phyloP scores from a whole-genome alignment of 2,329 filamentous ascomycete species.

The Fusarium verrucosum region DNA sequence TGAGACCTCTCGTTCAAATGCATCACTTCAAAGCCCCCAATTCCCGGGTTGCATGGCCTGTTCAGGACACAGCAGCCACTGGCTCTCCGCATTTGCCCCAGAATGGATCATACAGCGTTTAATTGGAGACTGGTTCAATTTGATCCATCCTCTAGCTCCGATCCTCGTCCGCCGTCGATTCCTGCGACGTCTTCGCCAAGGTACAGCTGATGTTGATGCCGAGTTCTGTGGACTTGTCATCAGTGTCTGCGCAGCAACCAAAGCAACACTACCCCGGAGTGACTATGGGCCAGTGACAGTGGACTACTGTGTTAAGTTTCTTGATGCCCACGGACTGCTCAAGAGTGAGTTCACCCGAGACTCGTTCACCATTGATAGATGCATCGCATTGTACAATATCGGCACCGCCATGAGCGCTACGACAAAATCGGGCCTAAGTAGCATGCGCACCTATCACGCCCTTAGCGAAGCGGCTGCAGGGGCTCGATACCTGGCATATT shows the following conservation, averaged over 20 bases:
- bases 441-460: slow-evolving; percentile 36
- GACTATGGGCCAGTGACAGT: slow-evolving; percentile 45
- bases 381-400: slow-evolving; percentile 51
- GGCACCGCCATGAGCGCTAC: slow-evolving; percentile 39
- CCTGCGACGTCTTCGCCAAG: slow-evolving; percentile 41
- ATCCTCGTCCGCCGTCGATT: slow-evolving; percentile 47
- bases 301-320: slow-evolving; percentile 43
- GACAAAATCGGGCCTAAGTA: slow-evolving; percentile 9
- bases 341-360: slow-evolving; percentile 21
- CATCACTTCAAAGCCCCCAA: slow-evolving; percentile 11
- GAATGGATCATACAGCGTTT: slow-evolving; percentile 29
- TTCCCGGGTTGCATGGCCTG: neutral
- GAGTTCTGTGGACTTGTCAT: slow-evolving; percentile 49
- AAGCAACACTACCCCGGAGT: slow-evolving; percentile 45
- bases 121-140: slow-evolving; percentile 50
- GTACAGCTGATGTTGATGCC: slow-evolving; percentile 40
- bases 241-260: slow-evolving; percentile 49
- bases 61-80: neutral
- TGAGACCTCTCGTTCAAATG: slow-evolving; percentile 1
- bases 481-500: slow-evolving; percentile 45
- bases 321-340: slow-evolving; percentile 44
- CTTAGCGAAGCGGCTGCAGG: slow-evolving; percentile 45
- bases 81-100: slow-evolving; percentile 33
- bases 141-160: slow-evolving; percentile 49
- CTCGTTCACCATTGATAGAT: slow-evolving; percentile 48